These are phyloP conservation scores for Ophiognomonia clavigignenti-juglandacearum DNA, from an alignment of 2,329 filamentous ascomycete species.

Conservation along the genomic window DNA sequence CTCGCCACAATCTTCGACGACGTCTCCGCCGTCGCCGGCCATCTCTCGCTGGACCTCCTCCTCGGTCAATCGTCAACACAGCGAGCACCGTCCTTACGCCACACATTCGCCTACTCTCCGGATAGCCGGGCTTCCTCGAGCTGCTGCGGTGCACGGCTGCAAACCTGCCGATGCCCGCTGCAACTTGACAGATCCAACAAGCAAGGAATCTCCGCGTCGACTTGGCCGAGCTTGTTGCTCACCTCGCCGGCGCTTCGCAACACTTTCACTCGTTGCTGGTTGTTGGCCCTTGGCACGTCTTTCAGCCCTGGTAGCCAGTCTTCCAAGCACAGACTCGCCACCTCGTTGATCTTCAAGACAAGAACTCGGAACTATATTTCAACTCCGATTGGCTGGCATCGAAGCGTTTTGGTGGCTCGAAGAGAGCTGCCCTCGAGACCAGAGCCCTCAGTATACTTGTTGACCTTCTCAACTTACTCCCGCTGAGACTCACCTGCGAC, in stretches of 20 bases:
- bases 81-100: not conserved
- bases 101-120: not conserved
- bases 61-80: not conserved
- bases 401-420: not conserved
- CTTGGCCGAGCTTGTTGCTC: not conserved
- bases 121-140: not conserved
- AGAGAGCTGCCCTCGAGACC: no score
- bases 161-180: conserved; percentile 1
- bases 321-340: not conserved
- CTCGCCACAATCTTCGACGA: no score
- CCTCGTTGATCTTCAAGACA: no score
- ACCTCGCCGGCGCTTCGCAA: not conserved
- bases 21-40: no score
- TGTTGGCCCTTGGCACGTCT: no score
- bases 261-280: no score
- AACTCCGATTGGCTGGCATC: not conserved
- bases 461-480: not conserved
- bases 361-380: not conserved
- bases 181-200: not conserved
- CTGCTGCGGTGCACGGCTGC: not conserved
- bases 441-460: not conserved
- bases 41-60: no score
- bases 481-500: not conserved
- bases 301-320: no score
- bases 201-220: not conserved